These are phyloP conservation scores for Tubosaeta sp. DNA, from an alignment of 768 basidiomycete genomes.

Conservation along the genomic window DNA sequence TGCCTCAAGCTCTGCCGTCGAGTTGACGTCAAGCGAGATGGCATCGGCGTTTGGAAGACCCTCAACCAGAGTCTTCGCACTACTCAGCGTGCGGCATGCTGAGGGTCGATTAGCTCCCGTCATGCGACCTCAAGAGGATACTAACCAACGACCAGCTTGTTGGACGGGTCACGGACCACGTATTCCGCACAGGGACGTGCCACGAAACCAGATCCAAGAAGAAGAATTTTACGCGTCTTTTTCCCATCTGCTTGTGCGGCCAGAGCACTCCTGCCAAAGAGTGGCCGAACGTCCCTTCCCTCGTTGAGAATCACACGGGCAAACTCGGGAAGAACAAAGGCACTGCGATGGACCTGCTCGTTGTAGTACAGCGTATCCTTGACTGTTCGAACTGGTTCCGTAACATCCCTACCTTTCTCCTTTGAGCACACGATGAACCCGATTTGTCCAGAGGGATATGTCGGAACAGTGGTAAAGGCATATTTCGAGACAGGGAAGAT, in stretches of 20 bases:
- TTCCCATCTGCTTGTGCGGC: constrained; percentile 47
- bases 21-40: constrained; percentile 77
- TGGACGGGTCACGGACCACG: constrained; percentile 73
- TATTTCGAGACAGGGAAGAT: constrained; percentile 85
- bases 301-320: constrained; percentile 72
- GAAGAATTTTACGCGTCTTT: constrained; percentile 61
- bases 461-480: constrained; percentile 94
- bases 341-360: constrained; percentile 67
- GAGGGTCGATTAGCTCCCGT: constrained; percentile 5
- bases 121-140: not conserved
- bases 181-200: constrained; percentile 97
- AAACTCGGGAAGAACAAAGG: constrained; percentile 94
- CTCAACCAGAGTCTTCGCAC: constrained; percentile 64
- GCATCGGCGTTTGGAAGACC: constrained; percentile 68
- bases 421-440: constrained; percentile 91
- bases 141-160: constrained; percentile 81
- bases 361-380: constrained; percentile 82
- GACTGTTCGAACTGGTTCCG: constrained; percentile 68
- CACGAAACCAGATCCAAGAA: constrained; percentile 94
- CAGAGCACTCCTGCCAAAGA: constrained; percentile 63
- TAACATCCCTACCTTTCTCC: constrained; percentile 63
- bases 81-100: constrained; percentile 87
- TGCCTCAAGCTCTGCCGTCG: constrained; percentile 67
- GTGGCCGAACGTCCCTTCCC: constrained; percentile 63
- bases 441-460: constrained; percentile 98